Conservation (phyloP, 1,139 yeast species). For the Meyerozyma guilliermondii region DNA sequence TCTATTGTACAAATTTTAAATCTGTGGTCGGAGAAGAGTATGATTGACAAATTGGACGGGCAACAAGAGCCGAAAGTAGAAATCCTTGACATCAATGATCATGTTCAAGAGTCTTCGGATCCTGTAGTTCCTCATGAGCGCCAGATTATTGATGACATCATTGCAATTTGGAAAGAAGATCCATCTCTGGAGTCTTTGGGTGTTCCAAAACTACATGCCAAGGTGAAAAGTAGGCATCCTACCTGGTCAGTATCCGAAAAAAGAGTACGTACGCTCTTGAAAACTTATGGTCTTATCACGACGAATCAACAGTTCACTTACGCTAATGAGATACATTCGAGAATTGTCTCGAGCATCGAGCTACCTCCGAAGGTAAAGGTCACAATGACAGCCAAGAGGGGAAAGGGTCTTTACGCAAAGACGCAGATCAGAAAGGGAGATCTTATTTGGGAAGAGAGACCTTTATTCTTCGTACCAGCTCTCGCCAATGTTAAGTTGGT, state of each 20-base stretch:
- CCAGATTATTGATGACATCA: constrained; percentile 58
- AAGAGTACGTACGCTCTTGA: constrained; percentile 48
- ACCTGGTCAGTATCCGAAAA: constrained; percentile 63
- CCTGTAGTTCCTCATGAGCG: constrained; percentile 56
- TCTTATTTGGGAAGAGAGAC: constrained; percentile 54
- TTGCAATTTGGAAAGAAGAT: constrained; percentile 64
- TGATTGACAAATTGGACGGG: neutral
- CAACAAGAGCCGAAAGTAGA: constrained; percentile 4
- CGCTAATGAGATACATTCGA: constrained; percentile 51
- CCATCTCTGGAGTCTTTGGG: constrained; percentile 59
- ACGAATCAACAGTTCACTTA: constrained; percentile 40
- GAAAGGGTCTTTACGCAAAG: constrained; percentile 48
- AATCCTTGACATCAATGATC: constrained; percentile 10
- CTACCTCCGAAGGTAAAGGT: constrained; percentile 45
- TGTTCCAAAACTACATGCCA: constrained; percentile 46
- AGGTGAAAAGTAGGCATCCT: constrained; percentile 48
- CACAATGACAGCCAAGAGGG: constrained; percentile 38
- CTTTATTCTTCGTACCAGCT: constrained; percentile 67
- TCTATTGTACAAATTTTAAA: neutral
- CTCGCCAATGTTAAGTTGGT: constrained; percentile 63
- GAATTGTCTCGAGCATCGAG: constrained; percentile 42
- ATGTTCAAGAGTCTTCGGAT: constrained; percentile 18
- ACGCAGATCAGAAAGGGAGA: constrained; percentile 44
- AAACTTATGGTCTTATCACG: constrained; percentile 47
- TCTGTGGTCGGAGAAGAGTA: neutral